Percentiles rank a stretch among this genome's conserved stretches.
Evolutionary conservation across 495 filamentous ascomycete genomes (phyloP).

Genomic region (Penicillium cinerascens): DNA sequence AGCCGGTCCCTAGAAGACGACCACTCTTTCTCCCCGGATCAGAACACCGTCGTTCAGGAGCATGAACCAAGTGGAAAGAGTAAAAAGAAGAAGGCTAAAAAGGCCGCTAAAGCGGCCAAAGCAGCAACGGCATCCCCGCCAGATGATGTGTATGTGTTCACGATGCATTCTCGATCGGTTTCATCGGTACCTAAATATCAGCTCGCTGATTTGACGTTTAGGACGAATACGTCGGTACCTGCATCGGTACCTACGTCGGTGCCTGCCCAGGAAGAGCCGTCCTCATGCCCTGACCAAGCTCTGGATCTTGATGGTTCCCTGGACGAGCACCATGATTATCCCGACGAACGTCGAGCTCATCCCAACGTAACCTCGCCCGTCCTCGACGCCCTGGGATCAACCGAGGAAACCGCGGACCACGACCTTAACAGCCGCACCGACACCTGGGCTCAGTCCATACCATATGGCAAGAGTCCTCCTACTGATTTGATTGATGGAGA

Average conservation of each 20-base stretch:
- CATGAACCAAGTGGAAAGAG: slow-evolving; percentile 42
- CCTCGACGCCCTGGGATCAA: slow-evolving; percentile 39
- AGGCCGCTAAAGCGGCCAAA: slow-evolving; percentile 39
- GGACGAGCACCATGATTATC: slow-evolving; percentile 16
- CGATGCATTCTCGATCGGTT: neutral
- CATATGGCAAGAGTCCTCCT: slow-evolving; percentile 49
- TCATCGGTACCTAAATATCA: neutral
- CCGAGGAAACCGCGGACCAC: slow-evolving; percentile 29
- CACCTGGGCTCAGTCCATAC: slow-evolving; percentile 49
- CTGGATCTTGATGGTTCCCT: slow-evolving; percentile 11
- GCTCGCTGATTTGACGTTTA: neutral
- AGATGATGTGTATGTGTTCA: slow-evolving; percentile 42
- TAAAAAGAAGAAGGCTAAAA: slow-evolving; percentile 47
- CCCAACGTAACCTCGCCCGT: slow-evolving; percentile 40
- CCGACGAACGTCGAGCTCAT: neutral
- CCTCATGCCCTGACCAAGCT: slow-evolving; percentile 29
- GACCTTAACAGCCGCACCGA: slow-evolving; percentile 40
- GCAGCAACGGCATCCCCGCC: slow-evolving; percentile 32
- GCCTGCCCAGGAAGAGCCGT: slow-evolving; percentile 29
- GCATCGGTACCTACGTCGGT: slow-evolving; percentile 25
- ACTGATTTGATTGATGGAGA: slow-evolving; percentile 42
- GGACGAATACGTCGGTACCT: slow-evolving; percentile 3
- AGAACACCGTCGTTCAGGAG: slow-evolving; percentile 25
- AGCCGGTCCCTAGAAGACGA: slow-evolving; percentile 41
- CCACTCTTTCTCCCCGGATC: slow-evolving; percentile 27